Conservation (phyloP, 805 yeast species). For the Ogataea ramenticola region DNA sequence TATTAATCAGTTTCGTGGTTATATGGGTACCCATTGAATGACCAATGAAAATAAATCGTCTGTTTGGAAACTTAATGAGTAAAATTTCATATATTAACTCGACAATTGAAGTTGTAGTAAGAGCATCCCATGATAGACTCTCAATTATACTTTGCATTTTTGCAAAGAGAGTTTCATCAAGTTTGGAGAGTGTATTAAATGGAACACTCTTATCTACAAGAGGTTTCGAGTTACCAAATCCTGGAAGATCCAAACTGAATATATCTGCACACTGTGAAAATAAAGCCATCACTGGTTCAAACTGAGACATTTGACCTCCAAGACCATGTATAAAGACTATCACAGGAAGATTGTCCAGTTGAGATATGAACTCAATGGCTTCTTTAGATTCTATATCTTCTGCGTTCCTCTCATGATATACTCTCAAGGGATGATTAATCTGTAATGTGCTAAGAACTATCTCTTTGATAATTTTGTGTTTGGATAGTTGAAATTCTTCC, state of each 20-base stretch:
- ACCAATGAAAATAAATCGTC: constrained; percentile 38
- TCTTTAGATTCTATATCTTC: constrained; percentile 9
- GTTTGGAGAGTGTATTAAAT: constrained; percentile 14
- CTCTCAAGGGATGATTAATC: constrained; percentile 44
- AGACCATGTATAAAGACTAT: constrained; percentile 75
- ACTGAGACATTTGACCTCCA: constrained; percentile 86
- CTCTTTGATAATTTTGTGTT: constrained; percentile 11
- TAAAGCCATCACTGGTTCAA: constrained; percentile 62
- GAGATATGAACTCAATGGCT: constrained; percentile 19
- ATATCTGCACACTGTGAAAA: constrained; percentile 58
- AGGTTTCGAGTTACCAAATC: constrained; percentile 60
- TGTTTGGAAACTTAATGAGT: constrained; percentile 31
- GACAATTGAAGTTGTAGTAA: constrained; percentile 33
- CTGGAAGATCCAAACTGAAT: constrained; percentile 76
- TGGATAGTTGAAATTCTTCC: constrained; percentile 28
- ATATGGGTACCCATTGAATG: constrained; percentile 57
- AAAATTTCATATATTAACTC: constrained; percentile 32
- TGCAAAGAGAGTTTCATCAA: constrained; percentile 11
- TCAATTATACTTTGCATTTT: constrained; percentile 24
- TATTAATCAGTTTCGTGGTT: constrained; percentile 31
- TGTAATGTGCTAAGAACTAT: constrained; percentile 35
- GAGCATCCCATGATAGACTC: constrained; percentile 33
- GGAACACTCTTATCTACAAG: constrained; percentile 2
- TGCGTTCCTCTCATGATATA: constrained; percentile 23
- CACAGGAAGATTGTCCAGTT: constrained; percentile 46